phyloP scores from a whole-genome alignment of 2,329 filamentous ascomycete genomes.

The Lachnellula hyalina region DNA sequence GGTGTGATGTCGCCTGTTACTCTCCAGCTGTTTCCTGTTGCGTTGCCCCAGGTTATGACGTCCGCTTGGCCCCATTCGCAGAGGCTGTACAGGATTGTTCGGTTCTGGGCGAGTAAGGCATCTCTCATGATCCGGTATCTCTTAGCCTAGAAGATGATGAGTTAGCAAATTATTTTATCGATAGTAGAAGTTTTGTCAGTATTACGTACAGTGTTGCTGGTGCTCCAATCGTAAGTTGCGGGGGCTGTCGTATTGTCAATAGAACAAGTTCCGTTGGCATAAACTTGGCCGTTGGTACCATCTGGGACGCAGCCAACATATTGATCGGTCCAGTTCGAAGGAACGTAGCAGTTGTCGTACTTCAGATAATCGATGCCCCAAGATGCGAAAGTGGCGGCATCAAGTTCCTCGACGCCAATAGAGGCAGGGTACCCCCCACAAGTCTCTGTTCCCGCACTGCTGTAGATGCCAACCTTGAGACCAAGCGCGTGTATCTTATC shows the following conservation, averaged over 20 bases:
- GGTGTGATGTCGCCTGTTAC: slow-evolving; percentile 40
- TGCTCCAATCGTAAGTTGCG: slow-evolving; percentile 44
- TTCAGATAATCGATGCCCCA: slow-evolving; percentile 58
- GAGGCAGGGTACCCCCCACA: slow-evolving; percentile 39
- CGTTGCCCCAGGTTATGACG: slow-evolving; percentile 45
- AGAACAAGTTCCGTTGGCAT: slow-evolving; percentile 38
- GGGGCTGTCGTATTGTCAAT: slow-evolving; percentile 35
- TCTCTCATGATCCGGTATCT: slow-evolving; percentile 49
- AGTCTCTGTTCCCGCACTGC: slow-evolving; percentile 41
- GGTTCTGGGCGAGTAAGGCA: slow-evolving; percentile 39
- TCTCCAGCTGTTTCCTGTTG: slow-evolving; percentile 43
- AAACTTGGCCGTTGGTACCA: slow-evolving; percentile 19
- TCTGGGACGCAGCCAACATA: slow-evolving; percentile 39
- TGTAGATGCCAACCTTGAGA: slow-evolving; percentile 60
- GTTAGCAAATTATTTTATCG: background rate
- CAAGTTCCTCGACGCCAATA: slow-evolving; percentile 50
- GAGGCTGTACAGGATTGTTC: slow-evolving; percentile 45
- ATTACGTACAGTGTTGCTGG: slow-evolving; percentile 35
- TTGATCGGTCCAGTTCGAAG: slow-evolving; percentile 34
- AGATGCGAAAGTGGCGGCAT: slow-evolving; percentile 51
- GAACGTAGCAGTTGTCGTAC: slow-evolving; percentile 51
- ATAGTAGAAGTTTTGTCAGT: background rate
- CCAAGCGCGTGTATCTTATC: slow-evolving; percentile 49
- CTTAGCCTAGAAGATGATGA: background rate
- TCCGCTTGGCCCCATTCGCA: slow-evolving; percentile 50